phyloP scores from a whole-genome alignment of 2,329 filamentous ascomycete species.

The Waltergamsia citrina region DNA sequence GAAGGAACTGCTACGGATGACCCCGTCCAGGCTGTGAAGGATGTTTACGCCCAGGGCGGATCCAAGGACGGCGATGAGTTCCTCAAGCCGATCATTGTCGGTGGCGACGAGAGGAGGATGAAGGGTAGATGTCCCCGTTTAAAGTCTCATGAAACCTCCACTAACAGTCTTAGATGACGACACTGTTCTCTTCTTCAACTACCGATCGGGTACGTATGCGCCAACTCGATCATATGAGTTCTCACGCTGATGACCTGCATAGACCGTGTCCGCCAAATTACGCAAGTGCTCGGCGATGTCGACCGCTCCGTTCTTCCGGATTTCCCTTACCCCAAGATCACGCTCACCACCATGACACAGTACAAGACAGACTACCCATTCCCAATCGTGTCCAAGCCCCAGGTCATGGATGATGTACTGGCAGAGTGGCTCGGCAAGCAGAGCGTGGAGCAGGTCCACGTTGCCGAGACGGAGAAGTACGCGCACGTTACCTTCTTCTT shows the following conservation, averaged over 20 bases:
- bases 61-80: conserved; percentile 84
- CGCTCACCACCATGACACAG: conserved; percentile 91
- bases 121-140: conserved; percentile 47
- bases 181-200: conserved; percentile 99
- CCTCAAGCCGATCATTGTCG: conserved; percentile 92
- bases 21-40: conserved; percentile 77
- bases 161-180: conserved; percentile 57
- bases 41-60: conserved; percentile 69
- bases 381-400: conserved; percentile 83
- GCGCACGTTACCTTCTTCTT: conserved; percentile 99
- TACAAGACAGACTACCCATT: conserved; percentile 96
- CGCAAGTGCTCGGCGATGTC: conserved; percentile 83
- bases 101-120: conserved; percentile 76
- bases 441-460: conserved; percentile 83
- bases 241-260: not conserved
- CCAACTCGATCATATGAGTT: not conserved
- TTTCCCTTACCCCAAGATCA: conserved; percentile 88
- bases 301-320: conserved; percentile 86
- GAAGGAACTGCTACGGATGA: conserved; percentile 82
- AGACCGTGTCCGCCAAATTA: conserved; percentile 92
- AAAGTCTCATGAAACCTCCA: not conserved
- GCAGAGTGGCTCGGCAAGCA: conserved; percentile 94
- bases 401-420: conserved; percentile 96
- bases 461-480: conserved; percentile 99
- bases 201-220: conserved; percentile 61